Conservation (phyloP, 1,284 basidiomycete genomes). For the Flammula alnicola region DNA sequence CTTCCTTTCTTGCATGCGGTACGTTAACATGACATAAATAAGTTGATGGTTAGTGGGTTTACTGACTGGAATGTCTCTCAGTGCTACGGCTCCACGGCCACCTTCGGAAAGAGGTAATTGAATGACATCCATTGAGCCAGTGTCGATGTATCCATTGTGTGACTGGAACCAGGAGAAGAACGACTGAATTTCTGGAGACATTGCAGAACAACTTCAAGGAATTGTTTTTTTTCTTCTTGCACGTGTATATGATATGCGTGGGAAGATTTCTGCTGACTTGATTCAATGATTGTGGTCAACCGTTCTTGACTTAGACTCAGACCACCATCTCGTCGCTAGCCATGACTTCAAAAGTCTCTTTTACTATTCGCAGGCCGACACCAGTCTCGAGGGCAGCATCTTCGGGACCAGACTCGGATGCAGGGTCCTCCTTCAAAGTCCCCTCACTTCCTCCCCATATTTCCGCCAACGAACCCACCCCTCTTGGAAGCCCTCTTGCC, state of each 20-base stretch:
- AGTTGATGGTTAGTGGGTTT: slow-evolving; percentile 1
- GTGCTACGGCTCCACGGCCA: slow-evolving; percentile 71
- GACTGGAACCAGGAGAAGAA: slow-evolving; percentile 36
- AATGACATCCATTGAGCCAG: slow-evolving; percentile 47
- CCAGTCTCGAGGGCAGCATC: slow-evolving; percentile 64
- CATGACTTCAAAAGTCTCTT: slow-evolving; percentile 60
- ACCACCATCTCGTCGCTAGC: too few relatives aligned
- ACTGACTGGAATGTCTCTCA: slow-evolving; percentile 72
- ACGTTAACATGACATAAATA: background rate
- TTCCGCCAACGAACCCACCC: slow-evolving; percentile 48
- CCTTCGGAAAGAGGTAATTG: slow-evolving; percentile 61
- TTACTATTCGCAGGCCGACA: slow-evolving; percentile 73
- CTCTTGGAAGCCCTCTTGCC: slow-evolving; percentile 58
- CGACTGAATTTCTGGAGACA: slow-evolving; percentile 12
- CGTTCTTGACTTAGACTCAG: background rate
- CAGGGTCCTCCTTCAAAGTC: slow-evolving; percentile 52
- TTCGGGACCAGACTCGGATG: slow-evolving; percentile 62
- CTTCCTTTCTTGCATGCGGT: slow-evolving; percentile 55
- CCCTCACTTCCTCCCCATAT: slow-evolving; percentile 53
- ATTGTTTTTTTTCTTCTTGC: background rate
- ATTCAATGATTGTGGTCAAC: too few relatives aligned
- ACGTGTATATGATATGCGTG: background rate
- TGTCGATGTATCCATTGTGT: slow-evolving; percentile 48
- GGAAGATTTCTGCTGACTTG: background rate
- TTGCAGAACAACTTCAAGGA: background rate